Percentiles rank a stretch among this genome's conserved stretches.
phyloP scores from a whole-genome alignment of 2,329 filamentous ascomycete species.

The Claviceps quebecensis region DNA sequence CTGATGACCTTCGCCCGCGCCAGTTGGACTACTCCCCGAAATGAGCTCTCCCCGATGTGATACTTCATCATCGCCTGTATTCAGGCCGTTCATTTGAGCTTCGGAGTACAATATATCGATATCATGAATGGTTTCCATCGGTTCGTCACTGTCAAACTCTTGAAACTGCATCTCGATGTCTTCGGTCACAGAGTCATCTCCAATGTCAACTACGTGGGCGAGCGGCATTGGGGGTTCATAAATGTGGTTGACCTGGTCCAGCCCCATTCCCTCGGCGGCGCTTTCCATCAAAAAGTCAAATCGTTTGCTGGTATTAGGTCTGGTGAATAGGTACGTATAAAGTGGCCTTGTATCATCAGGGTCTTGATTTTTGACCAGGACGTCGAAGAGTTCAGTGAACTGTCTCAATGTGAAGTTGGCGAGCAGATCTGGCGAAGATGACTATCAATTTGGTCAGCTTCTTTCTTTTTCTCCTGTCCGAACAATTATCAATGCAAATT shows the following conservation, averaged over 20 bases:
- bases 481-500: slow-evolving; percentile 7
- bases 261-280: slow-evolving; percentile 25
- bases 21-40: background rate
- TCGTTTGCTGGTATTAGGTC: slow-evolving; percentile 24
- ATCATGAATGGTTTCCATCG: slow-evolving; percentile 9
- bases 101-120: slow-evolving; percentile 8
- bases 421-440: slow-evolving; percentile 20
- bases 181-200: background rate
- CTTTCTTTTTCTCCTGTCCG: background rate
- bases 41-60: background rate
- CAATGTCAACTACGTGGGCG: background rate
- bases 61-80: background rate
- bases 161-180: slow-evolving; percentile 7
- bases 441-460: slow-evolving; percentile 19
- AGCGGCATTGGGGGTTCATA: slow-evolving; percentile 17
- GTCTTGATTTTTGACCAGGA: slow-evolving; percentile 30
- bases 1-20: background rate
- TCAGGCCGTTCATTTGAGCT: background rate
- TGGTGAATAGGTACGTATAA: slow-evolving; percentile 29
- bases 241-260: slow-evolving; percentile 26
- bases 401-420: slow-evolving; percentile 25
- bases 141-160: slow-evolving; percentile 12
- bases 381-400: slow-evolving; percentile 28
- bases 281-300: slow-evolving; percentile 27
- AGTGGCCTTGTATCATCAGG: slow-evolving; percentile 23